Percentiles rank a stretch among this genome's conserved stretches.
These are phyloP conservation scores for Fragilaria crotonensis DNA, from an alignment of 108 stramenopile genomes.

Conservation along the genomic window DNA sequence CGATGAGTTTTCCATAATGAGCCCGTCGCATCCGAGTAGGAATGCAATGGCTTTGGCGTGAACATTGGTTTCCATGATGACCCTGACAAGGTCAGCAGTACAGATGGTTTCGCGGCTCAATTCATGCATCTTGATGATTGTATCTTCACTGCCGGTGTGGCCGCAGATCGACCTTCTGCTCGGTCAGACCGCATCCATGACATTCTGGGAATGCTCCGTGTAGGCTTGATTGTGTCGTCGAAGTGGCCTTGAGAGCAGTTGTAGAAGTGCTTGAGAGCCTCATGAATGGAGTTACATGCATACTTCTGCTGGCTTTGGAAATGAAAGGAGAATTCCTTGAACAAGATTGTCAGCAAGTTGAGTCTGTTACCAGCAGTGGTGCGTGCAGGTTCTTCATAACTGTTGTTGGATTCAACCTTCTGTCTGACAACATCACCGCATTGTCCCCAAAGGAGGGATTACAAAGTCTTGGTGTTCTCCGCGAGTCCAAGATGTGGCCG, in stretches of 20 bases:
- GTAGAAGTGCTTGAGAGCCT: slow-evolving; percentile 6
- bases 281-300: slow-evolving; percentile 6
- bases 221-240: background rate
- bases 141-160: background rate
- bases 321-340: background rate
- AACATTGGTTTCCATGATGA: background rate
- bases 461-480: background rate
- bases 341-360: slow-evolving; percentile 1
- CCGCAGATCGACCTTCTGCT: background rate
- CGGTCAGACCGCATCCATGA: slow-evolving; percentile 8
- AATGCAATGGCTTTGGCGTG: slow-evolving; percentile 12
- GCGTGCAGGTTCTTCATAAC: background rate
- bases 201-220: slow-evolving; percentile 6
- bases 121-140: background rate
- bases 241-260: background rate
- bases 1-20: slow-evolving; percentile 12
- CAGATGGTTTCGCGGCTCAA: background rate
- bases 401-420: background rate
- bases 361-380: background rate
- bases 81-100: background rate
- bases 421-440: background rate
- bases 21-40: slow-evolving; percentile 9
- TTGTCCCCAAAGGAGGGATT: slow-evolving; percentile 5
- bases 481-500: background rate
- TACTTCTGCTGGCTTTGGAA: slow-evolving; percentile 10